Evolutionary conservation across 2,329 filamentous ascomycete genomes (phyloP), one percentile per base, ranked within the genome.

Genomic region (Ascocoryne sarcoides): DNA sequence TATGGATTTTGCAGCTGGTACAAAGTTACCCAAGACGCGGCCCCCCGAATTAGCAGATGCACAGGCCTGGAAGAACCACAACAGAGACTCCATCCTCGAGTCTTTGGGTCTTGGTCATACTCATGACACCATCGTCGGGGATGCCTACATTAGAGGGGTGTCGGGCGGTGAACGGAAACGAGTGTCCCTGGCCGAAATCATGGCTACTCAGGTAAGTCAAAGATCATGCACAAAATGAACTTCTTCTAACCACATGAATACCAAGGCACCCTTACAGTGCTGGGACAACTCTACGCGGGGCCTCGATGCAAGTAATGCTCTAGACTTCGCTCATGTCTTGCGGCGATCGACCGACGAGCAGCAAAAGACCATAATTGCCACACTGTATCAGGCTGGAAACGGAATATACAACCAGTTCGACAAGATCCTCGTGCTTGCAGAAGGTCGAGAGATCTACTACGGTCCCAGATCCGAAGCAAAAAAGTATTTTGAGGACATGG

Each of bases 201-300:
- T 89, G 8, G 79, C 82, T 3, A n/a, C n/a, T n/a, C n/a, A n/a
- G n/a, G n/a, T n/a, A n/a, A n/a, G n/a, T n/a, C n/a, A n/a, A n/a
- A n/a, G n/a, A n/a, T n/a, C n/a, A n/a, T n/a, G n/a, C n/a, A 81
- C 81, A 4, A 82, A 84, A 59, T 77, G n/a, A n/a, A n/a, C n/a
- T n/a, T n/a, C n/a, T n/a, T n/a, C n/a, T n/a, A n/a, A n/a, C n/a
- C n/a, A n/a, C n/a, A n/a, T n/a, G n/a, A n/a, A n/a, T n/a, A n/a
- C n/a, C n/a, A n/a, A n/a, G n/a, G n/a, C n/a, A n/a, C n/a, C n/a
- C n/a, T n/a, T n/a, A n/a, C n/a, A n/a, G 23, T 26, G 23, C 47
- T 89, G 82, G 82, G 84, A 90, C 50, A 89, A 89, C 59, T 80
- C 75, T 0, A 89, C 84, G 1, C 69, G 84, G 32, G 84, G 85